phyloP scores from a whole-genome alignment of 1,284 basidiomycete species.

The Cerrena zonata region DNA sequence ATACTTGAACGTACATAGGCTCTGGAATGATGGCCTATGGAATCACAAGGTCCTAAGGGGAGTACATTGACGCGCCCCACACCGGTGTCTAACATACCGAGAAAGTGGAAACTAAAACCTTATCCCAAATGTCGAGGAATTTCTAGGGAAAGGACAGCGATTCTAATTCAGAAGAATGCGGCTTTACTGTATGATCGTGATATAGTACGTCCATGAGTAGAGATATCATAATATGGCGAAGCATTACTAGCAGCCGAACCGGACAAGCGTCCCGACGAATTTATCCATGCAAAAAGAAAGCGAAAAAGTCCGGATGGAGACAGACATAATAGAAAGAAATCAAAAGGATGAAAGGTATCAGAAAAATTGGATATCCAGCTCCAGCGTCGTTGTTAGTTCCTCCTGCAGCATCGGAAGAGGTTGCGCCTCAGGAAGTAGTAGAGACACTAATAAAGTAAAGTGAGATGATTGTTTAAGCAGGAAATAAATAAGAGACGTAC shows the following conservation, averaged over 20 bases:
- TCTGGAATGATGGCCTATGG: neutral
- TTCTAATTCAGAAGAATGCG: too few relatives aligned
- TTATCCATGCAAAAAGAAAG: neutral
- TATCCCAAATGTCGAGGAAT: too few relatives aligned
- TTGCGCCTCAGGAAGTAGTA: slow-evolving; percentile 81
- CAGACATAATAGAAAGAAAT: neutral
- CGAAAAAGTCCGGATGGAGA: neutral
- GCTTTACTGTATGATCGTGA: neutral
- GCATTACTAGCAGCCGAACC: neutral
- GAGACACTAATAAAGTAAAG: slow-evolving; percentile 49
- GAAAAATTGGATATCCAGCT: slow-evolving; percentile 1
- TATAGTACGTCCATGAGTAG: neutral
- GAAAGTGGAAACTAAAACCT: neutral
- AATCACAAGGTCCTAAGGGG: neutral
- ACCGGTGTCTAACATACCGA: neutral
- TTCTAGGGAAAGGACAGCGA: too few relatives aligned
- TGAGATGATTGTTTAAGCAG: slow-evolving; percentile 16
- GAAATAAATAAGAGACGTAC: slow-evolving; percentile 43
- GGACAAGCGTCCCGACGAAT: neutral
- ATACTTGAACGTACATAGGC: neutral
- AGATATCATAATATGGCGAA: neutral
- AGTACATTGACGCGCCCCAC: neutral
- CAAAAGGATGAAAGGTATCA: slow-evolving; percentile 6
- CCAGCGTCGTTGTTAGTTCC: slow-evolving; percentile 41
- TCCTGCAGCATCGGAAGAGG: slow-evolving; percentile 75